Percentiles rank a stretch among this genome's conserved stretches.
Evolutionary conservation across 2,329 filamentous ascomycete genomes (phyloP).

Genomic region (Geosmithia morbida): DNA sequence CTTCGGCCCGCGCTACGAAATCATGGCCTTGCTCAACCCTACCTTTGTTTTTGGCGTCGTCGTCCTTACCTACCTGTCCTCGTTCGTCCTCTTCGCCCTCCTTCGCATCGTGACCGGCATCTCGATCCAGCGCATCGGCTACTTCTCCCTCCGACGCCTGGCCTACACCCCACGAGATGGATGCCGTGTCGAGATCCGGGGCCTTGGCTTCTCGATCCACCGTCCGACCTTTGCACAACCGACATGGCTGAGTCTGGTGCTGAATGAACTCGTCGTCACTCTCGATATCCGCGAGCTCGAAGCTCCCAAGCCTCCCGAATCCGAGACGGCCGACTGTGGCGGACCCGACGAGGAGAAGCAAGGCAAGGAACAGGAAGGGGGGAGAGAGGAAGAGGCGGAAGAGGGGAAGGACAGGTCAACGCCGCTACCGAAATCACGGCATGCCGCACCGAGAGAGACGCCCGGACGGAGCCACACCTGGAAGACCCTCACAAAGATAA

Average conservation of each 20-base stretch:
- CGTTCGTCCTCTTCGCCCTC: constrained; percentile 87
- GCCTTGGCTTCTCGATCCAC: constrained; percentile 77
- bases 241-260: constrained; percentile 84
- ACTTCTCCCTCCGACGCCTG: constrained; percentile 79
- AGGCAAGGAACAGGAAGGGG: constrained; percentile 6
- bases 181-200: constrained; percentile 75
- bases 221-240: constrained; percentile 93
- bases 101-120: constrained; percentile 84
- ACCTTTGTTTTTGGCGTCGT: constrained; percentile 78
- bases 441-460: not conserved
- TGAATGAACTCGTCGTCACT: constrained; percentile 75
- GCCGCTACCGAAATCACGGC: constrained; percentile 7
- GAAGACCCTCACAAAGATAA: constrained; percentile 62
- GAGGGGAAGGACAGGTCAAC: constrained; percentile 9
- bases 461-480: constrained; percentile 55
- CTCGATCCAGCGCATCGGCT: constrained; percentile 90
- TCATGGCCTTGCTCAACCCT: constrained; percentile 53
- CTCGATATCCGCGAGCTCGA: constrained; percentile 60
- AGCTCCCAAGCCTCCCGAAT: constrained; percentile 21
- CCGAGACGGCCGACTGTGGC: constrained; percentile 7
- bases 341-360: constrained; percentile 10
- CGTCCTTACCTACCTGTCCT: constrained; percentile 76
- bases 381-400: constrained; percentile 9
- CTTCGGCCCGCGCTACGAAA: constrained; percentile 5
- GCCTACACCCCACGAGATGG: constrained; percentile 84